Percentiles rank a stretch among this genome's conserved stretches.
Conservation (phyloP, 441 rosid genomes). For the Bruguiera hainesii region DNA sequence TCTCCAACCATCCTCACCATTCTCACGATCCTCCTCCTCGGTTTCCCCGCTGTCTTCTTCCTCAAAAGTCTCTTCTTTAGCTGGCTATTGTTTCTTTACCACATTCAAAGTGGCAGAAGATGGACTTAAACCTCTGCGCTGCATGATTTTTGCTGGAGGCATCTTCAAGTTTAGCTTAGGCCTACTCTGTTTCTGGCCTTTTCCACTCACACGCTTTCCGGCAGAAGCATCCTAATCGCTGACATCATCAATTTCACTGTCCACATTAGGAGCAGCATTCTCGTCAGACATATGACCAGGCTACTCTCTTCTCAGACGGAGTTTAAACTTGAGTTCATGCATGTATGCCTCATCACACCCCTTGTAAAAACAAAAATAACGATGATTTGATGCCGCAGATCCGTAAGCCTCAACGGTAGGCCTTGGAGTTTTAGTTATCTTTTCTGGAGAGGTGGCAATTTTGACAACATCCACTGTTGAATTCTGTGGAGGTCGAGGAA, state of each 20-base stretch:
- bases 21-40: constrained; percentile 51
- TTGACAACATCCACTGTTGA: constrained; percentile 47
- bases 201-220: constrained; percentile 51
- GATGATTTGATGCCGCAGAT: constrained; percentile 71
- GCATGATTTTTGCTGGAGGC: too few species aligned
- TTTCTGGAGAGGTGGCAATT: constrained; percentile 69
- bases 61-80: too few species aligned
- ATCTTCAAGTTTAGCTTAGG: too few species aligned
- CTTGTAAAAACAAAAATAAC: constrained; percentile 82
- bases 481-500: constrained; percentile 38
- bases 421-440: constrained; percentile 50
- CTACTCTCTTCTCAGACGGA: constrained; percentile 85
- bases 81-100: too few species aligned
- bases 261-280: constrained; percentile 42
- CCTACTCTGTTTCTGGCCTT: constrained; percentile 54
- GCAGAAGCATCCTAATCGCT: constrained; percentile 73
- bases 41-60: too few species aligned
- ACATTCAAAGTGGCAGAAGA: too few species aligned
- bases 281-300: constrained; percentile 69
- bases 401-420: constrained; percentile 50
- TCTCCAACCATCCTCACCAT: constrained; percentile 79
- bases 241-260: constrained; percentile 66
- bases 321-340: constrained; percentile 93
- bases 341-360: constrained; percentile 91
- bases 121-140: too few species aligned